phyloP scores from a whole-genome alignment of 139 green algal species.

The Pleodorina starrii region DNA sequence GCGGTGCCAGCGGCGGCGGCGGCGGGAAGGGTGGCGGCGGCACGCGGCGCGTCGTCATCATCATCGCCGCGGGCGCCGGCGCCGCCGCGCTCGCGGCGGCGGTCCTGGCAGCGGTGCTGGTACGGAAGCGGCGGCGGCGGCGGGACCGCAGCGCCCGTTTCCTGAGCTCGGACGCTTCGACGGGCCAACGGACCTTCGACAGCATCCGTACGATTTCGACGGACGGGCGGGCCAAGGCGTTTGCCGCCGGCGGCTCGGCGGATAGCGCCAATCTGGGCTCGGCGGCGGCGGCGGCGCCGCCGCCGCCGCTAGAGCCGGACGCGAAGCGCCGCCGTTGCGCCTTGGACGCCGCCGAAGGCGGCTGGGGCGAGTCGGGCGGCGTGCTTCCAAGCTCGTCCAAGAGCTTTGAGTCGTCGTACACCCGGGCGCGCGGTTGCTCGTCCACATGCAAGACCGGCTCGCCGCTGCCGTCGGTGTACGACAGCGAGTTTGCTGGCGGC shows the following conservation, averaged over 20 bases:
- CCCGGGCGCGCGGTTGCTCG: not conserved
- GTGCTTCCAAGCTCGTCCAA: not conserved
- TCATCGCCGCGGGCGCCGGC: not conserved
- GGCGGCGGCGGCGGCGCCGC: not conserved
- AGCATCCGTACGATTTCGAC: not conserved
- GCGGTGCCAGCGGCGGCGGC: not conserved
- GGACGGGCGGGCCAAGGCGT: not conserved
- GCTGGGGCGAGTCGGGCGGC: not conserved
- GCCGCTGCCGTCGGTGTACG: not conserved
- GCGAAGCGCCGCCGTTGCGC: not conserved
- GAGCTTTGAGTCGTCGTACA: not conserved
- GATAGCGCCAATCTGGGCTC: not conserved
- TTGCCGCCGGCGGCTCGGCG: not conserved
- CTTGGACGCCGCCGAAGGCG: not conserved
- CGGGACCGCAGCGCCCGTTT: not conserved
- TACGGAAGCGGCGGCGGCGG: not conserved
- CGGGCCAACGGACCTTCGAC: not conserved
- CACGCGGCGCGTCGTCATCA: not conserved
- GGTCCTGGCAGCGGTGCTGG: not conserved
- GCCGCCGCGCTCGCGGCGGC: not conserved
- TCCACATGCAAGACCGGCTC: not conserved
- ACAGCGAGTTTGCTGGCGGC: not conserved
- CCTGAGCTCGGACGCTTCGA: not conserved
- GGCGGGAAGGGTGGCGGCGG: not conserved
- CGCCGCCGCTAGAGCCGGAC: not conserved